Base-by-base conservation (phyloP, 2,329 filamentous ascomycete genomes). In the Coniella lustricola region DNA sequence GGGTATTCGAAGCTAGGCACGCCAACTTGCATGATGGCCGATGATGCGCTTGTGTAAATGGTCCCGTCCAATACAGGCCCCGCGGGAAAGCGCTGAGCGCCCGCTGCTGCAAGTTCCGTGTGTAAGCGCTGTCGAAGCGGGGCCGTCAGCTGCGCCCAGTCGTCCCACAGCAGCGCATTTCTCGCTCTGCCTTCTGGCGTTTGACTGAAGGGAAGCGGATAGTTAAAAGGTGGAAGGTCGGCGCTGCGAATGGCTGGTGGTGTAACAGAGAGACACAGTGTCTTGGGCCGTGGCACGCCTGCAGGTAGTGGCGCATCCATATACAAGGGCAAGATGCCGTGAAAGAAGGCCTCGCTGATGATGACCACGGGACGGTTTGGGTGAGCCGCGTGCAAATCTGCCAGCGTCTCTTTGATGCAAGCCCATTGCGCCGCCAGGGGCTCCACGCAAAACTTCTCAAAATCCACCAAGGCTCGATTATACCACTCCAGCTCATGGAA, bases 1-100 rank as follows among this genome's bases (percentile, higher is more conserved):
- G 66, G 65, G 34, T 66, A 67, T 53, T 67, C 66, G 48, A 68
- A 62, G 7, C 59, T 58, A 3, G 64, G 64, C 7, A 68, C 59
- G 13, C 66, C 67, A 14, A 67, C 55, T 53, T 68, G 66, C 38
- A 66, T 53, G 44, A 69, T 64, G 3, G 54, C 54, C 17, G 10
- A 29, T 10, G 60, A 56, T 46, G 68, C 65, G 44, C 59, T 60
- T 8, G 51, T 56, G 51, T 68, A 70, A 44, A 67, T 68, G 16
- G 55, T 57, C 13, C 67, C 66, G 13, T 56, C 55, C 44, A 68
- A 51, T 16, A 67, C 61, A 0, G 59, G 45, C 21, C 57, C 56
- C 12, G 52, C 45, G 4, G 54, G 50, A 4, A 47, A 34, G 3
- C 52, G 36, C 2, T 40, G 44, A 0, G 61, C 64, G 2, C 65